phyloP scores from a whole-genome alignment of 192 early-diverging fungal species.

The Coemansia sp. region DNA sequence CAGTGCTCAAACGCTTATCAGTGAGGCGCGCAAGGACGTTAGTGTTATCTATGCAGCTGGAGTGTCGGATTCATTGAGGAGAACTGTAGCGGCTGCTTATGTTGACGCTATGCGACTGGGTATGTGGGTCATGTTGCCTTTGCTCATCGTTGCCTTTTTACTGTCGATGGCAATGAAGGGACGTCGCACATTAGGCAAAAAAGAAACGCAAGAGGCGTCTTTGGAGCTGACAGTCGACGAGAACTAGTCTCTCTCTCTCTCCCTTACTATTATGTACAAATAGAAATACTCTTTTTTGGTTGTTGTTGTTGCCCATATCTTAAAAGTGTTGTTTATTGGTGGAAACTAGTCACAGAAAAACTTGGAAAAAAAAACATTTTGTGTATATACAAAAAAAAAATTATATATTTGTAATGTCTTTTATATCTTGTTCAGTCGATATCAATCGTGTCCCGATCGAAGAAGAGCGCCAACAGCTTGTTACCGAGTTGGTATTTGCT shows the following conservation, averaged over 20 bases:
- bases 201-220: neutral
- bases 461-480: slow-evolving; percentile 38
- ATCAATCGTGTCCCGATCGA: slow-evolving; percentile 27
- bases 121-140: slow-evolving; percentile 55
- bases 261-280: neutral
- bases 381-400: too few species aligned
- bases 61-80: slow-evolving; percentile 38
- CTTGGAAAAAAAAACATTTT: neutral
- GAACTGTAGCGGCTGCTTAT: slow-evolving; percentile 54
- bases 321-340: neutral
- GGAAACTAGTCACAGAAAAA: neutral
- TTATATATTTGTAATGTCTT: neutral
- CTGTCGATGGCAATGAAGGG: slow-evolving; percentile 49
- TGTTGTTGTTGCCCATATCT: neutral
- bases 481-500: slow-evolving; percentile 36
- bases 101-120: slow-evolving; percentile 54
- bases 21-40: slow-evolving; percentile 52
- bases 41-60: slow-evolving; percentile 34
- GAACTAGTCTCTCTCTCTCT: neutral
- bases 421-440: neutral
- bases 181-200: neutral
- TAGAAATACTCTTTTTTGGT: neutral
- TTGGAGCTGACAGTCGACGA: neutral
- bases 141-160: slow-evolving; percentile 52
- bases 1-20: slow-evolving; percentile 49